Base-by-base conservation (phyloP, 768 basidiomycete genomes). In the Mycena rosella region DNA sequence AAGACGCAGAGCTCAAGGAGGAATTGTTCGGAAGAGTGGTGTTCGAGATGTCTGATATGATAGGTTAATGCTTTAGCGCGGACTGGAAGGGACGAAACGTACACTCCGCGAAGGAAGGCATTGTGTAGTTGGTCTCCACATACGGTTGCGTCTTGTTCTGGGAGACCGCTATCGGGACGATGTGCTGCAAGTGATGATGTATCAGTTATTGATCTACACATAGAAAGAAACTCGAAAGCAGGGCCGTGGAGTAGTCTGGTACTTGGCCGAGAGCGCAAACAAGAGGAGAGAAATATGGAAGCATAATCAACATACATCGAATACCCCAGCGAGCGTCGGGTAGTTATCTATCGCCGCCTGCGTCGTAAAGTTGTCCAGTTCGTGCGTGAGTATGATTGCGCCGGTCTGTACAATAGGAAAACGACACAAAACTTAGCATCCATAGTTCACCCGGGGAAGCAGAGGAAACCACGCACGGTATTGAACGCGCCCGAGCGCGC, bases 281-380 rank as follows among this genome's bases (percentile, higher is more conserved):
- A 8, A 8, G 20, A 26, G 24, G 10, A 26, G 15, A 22, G 14
- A 34, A 32, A 11, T 6, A 40, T 1, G 20, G 27, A 5, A n/a
- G 32, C 13, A 34, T 13, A 34, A 34, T 34, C 7, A 32, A 29
- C 79, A 20, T 63, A 86, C 86, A 47, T 78, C 69, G 71, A 90
- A 90, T 0, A 79, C 80, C 9, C 77, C 57, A 66, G 82, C 82
- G 34, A 90, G 76, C 60, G 77, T 76, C 1, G 78, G 72, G 65
- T 88, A 85, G 67, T 77, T 86, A 56, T 86, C 83, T n/a, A 87
- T 71, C 0, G 88, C 88, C 70, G 86, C 82, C 18, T 74, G 71
- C 89, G 90, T 89, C 7, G 89, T 90, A 62, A 79, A 88, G 65
- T 87, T 87, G 72, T 86, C 85, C 63, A 89, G 72, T 62, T 90